Percentiles rank a stretch among this genome's conserved stretches.
Evolutionary conservation across 2,329 filamentous ascomycete genomes (phyloP).

Genomic region (Colletotrichum phormii): DNA sequence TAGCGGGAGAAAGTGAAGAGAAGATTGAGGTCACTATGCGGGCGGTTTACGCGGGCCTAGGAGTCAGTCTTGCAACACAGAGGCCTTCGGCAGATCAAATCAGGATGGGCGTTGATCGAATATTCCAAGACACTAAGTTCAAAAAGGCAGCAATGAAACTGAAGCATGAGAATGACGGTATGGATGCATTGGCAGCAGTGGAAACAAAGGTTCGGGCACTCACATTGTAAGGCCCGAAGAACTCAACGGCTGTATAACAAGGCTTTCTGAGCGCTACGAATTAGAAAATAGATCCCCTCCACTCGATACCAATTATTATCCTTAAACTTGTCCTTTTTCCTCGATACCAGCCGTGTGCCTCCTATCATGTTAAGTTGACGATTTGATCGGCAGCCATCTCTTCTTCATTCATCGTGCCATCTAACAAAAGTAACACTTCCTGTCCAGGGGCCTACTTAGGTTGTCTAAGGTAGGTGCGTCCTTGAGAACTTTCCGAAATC

Average conservation of each 20-base stretch:
- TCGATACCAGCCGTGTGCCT: too few species aligned
- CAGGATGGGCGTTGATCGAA: neutral
- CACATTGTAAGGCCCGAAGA: neutral
- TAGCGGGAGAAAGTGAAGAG: slow-evolving; percentile 55
- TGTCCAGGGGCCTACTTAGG: too few species aligned
- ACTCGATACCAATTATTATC: neutral
- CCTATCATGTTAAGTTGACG: too few species aligned
- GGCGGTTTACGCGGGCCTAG: slow-evolving; percentile 56
- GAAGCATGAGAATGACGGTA: slow-evolving; percentile 9
- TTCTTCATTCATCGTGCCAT: too few species aligned
- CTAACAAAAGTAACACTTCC: too few species aligned
- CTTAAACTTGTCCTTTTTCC: neutral
- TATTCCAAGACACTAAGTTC: slow-evolving; percentile 19
- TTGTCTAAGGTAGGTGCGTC: neutral
- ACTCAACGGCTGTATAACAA: neutral
- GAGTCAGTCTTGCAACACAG: slow-evolving; percentile 55
- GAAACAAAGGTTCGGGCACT: slow-evolving; percentile 7
- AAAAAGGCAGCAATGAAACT: slow-evolving; percentile 26
- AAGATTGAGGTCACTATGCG: slow-evolving; percentile 55
- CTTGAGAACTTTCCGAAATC: neutral
- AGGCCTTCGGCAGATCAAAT: slow-evolving; percentile 41
- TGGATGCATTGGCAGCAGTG: slow-evolving; percentile 15
- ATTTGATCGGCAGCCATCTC: too few species aligned
- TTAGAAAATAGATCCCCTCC: neutral
- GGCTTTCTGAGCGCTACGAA: neutral